These are phyloP conservation scores for Fraxinus americana DNA, from an alignment of 257 asterid species.

Conservation along the genomic window DNA sequence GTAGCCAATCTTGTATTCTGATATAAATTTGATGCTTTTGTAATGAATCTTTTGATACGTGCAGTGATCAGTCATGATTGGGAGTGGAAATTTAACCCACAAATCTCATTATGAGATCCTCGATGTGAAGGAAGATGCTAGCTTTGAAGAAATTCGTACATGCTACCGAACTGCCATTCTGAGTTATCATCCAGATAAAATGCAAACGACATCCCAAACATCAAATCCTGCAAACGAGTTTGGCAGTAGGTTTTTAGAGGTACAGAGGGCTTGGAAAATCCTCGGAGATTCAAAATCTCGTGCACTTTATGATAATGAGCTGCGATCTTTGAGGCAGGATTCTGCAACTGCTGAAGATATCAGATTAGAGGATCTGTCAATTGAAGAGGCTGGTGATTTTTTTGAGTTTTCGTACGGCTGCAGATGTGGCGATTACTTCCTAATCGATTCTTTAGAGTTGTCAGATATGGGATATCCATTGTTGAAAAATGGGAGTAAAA, in stretches of 20 bases:
- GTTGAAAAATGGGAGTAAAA: constrained; percentile 36
- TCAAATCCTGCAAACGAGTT: constrained; percentile 22
- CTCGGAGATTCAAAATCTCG: constrained; percentile 55
- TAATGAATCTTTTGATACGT: background rate
- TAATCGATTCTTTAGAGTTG: constrained; percentile 58
- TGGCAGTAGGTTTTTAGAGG: constrained; percentile 46
- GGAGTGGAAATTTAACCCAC: constrained; percentile 30
- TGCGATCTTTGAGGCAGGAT: constrained; percentile 56
- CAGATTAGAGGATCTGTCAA: constrained; percentile 55
- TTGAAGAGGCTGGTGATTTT: constrained; percentile 49
- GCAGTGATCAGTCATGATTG: constrained; percentile 37
- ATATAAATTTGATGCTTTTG: background rate
- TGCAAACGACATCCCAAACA: constrained; percentile 36
- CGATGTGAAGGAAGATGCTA: constrained; percentile 66
- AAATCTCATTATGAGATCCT: constrained; percentile 66
- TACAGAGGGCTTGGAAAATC: constrained; percentile 69
- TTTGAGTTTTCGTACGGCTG: constrained; percentile 56
- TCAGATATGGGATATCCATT: constrained; percentile 57
- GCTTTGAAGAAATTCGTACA: constrained; percentile 62
- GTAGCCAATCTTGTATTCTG: background rate
- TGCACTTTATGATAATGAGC: constrained; percentile 56
- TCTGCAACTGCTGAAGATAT: constrained; percentile 59
- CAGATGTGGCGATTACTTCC: constrained; percentile 72
- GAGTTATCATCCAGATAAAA: constrained; percentile 72
- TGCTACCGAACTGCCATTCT: constrained; percentile 62